Base-by-base conservation (phyloP, 768 basidiomycete species). In the Kondoa subrosea region DNA sequence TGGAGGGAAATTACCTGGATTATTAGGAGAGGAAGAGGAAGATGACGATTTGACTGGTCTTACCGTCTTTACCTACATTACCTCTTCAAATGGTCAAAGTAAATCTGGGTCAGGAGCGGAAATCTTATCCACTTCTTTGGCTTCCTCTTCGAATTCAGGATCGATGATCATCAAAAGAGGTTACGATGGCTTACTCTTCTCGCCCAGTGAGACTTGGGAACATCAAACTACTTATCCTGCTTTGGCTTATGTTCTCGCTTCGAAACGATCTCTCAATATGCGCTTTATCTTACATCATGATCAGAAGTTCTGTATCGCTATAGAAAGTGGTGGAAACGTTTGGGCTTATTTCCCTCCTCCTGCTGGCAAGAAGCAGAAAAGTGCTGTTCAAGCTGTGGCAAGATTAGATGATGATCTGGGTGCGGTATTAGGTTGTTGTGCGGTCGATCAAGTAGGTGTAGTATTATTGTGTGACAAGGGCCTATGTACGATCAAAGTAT, bases 231-330 rank as follows among this genome's bases (percentile, higher is more conserved):
- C 33, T 8, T 63, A 63, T 32, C 61, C 61, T 27, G 61, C 61
- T 33, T 32, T 63, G 61, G 33, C 16, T 16, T 63, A 63, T 33
- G 61, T 63, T 3, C 29, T 63, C 3, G 61, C 61, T 3, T 29
- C 26, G 29, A 63, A 63, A 33, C 61, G 61, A 3, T 63, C 61
- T 8, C 61, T 63, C 16, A 27, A 33, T 33, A 27, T 63, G 16
- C 15, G 30, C 26, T 32, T 31, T 32, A 32, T 63, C 30, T 31
- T 63, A n/a, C 61, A 63, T 33, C 30, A 16, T 17, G 17, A 27
- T 3, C 14, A 27, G 3, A 27, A 63, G 30, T 63, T 63, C 61
- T 63, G 61, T 32, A 27, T 63, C 16, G 61, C 61, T 16, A 32
- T 63, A 3, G 61, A 63, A 31, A 29, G 26, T 16, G 29, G 14